phyloP scores from a whole-genome alignment of 1,284 basidiomycete genomes.

The Ceratorhiza oryzae-sativae region DNA sequence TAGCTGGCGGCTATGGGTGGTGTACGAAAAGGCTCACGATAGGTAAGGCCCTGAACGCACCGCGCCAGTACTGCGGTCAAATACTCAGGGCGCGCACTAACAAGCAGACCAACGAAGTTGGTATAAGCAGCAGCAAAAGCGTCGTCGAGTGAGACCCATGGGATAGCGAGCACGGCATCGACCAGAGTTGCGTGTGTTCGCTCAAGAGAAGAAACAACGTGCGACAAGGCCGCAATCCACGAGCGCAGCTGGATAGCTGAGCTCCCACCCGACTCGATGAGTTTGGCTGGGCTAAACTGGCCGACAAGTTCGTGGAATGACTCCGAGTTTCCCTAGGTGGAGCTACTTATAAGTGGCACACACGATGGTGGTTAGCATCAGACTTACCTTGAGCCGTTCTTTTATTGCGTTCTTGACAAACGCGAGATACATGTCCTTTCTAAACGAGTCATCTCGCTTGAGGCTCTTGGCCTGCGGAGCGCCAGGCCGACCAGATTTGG shows the following conservation, averaged over 20 bases:
- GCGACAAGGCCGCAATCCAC: slow-evolving; percentile 77
- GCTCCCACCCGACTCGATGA: slow-evolving; percentile 45
- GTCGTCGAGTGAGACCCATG: slow-evolving; percentile 90
- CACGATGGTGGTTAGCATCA: background rate
- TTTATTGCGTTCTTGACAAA: slow-evolving; percentile 84
- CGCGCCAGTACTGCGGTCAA: slow-evolving; percentile 82
- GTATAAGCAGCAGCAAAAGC: slow-evolving; percentile 85
- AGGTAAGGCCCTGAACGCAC: slow-evolving; percentile 84
- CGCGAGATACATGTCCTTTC: slow-evolving; percentile 83
- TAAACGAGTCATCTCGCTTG: slow-evolving; percentile 75
- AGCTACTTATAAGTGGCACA: background rate
- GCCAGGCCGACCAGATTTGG: slow-evolving; percentile 17
- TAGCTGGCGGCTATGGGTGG: slow-evolving; percentile 25
- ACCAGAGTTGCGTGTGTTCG: slow-evolving; percentile 83
- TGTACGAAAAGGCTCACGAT: slow-evolving; percentile 67
- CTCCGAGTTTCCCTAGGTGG: slow-evolving; percentile 68
- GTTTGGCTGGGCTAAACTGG: slow-evolving; percentile 68
- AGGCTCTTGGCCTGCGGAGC: slow-evolving; percentile 53
- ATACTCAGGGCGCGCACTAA: slow-evolving; percentile 94
- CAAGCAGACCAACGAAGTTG: slow-evolving; percentile 88
- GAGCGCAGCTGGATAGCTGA: slow-evolving; percentile 68
- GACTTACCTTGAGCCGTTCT: slow-evolving; percentile 70
- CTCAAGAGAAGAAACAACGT: slow-evolving; percentile 82
- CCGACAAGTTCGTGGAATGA: slow-evolving; percentile 74
- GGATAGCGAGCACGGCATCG: slow-evolving; percentile 85